phyloP scores from a whole-genome alignment of 2,329 filamentous ascomycete species.

The Graphium sp. region DNA sequence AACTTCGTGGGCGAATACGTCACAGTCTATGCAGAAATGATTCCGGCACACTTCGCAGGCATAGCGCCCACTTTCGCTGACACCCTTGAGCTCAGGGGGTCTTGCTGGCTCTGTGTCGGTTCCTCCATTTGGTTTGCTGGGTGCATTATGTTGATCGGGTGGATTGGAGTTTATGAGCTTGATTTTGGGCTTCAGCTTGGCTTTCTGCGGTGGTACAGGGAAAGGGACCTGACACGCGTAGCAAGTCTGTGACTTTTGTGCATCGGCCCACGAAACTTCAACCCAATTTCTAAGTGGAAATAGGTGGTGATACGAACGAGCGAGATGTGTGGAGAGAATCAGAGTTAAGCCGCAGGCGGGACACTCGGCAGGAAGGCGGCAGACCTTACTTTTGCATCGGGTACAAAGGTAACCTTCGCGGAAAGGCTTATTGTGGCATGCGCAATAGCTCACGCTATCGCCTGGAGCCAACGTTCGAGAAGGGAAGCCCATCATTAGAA shows the following conservation, averaged over 20 bases:
- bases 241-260: slow-evolving; percentile 46
- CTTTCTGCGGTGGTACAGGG: slow-evolving; percentile 32
- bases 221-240: slow-evolving; percentile 65
- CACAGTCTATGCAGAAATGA: slow-evolving; percentile 97
- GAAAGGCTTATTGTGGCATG: slow-evolving; percentile 72
- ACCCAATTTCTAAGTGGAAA: slow-evolving; percentile 84
- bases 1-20: slow-evolving; percentile 86
- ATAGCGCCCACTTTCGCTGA: slow-evolving; percentile 77
- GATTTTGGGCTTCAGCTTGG: slow-evolving; percentile 9
- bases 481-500: slow-evolving; percentile 98
- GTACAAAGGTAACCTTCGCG: slow-evolving; percentile 84
- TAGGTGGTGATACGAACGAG: slow-evolving; percentile 82
- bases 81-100: slow-evolving; percentile 31
- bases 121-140: not conserved
- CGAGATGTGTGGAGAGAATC: slow-evolving; percentile 84
- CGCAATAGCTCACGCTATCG: slow-evolving; percentile 58
- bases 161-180: slow-evolving; percentile 5
- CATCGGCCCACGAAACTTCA: slow-evolving; percentile 71
- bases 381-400: slow-evolving; percentile 77
- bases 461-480: slow-evolving; percentile 60
- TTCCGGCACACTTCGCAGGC: slow-evolving; percentile 73
- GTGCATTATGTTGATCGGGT: not conserved
- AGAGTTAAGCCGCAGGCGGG: slow-evolving; percentile 82
- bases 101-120: slow-evolving; percentile 1
- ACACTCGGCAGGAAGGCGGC: slow-evolving; percentile 76